phyloP scores from a whole-genome alignment of 2,329 filamentous ascomycete genomes.

The Aspergillus ochraceus region DNA sequence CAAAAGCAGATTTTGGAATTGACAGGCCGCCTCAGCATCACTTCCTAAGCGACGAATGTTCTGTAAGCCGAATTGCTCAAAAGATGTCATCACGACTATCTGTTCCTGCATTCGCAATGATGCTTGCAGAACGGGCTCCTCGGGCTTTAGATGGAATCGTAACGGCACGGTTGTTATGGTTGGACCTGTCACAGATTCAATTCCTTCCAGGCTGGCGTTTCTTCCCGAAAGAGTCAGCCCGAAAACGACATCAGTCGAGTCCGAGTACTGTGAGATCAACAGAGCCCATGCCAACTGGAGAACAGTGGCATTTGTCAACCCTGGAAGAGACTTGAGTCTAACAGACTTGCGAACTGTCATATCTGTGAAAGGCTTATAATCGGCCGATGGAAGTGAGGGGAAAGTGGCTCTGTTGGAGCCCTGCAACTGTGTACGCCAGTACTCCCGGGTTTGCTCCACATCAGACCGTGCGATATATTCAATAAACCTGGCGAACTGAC shows the following conservation, averaged over 20 bases:
- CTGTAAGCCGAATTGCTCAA: slow-evolving; percentile 57
- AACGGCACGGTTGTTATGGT: slow-evolving; percentile 16
- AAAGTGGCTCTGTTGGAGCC: not conserved
- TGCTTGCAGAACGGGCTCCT: slow-evolving; percentile 44
- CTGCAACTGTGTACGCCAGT: not conserved
- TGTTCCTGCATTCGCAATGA: slow-evolving; percentile 55
- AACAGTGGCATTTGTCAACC: slow-evolving; percentile 19
- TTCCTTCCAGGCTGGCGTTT: slow-evolving; percentile 35
- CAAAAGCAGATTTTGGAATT: slow-evolving; percentile 43
- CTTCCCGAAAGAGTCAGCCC: slow-evolving; percentile 43
- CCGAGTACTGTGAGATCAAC: slow-evolving; percentile 34
- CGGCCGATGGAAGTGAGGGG: not conserved
- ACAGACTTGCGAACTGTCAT: not conserved
- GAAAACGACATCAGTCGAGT: slow-evolving; percentile 40
- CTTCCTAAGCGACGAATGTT: slow-evolving; percentile 52
- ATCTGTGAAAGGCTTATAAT: not conserved
- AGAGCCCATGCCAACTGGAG: slow-evolving; percentile 41
- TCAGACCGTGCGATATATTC: slow-evolving; percentile 7
- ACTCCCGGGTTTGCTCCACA: not conserved
- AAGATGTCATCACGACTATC: slow-evolving; percentile 54
- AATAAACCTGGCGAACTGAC: slow-evolving; percentile 21
- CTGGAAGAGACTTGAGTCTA: not conserved
- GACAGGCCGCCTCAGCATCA: slow-evolving; percentile 37
- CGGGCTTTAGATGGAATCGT: slow-evolving; percentile 4
- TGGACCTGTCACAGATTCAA: slow-evolving; percentile 35